A percentile compares a stretch with the other conserved stretches of the same genome.
Evolutionary conservation across 2,329 filamentous ascomycete species (phyloP).

Genomic region (Sarocladium brachiariae): DNA sequence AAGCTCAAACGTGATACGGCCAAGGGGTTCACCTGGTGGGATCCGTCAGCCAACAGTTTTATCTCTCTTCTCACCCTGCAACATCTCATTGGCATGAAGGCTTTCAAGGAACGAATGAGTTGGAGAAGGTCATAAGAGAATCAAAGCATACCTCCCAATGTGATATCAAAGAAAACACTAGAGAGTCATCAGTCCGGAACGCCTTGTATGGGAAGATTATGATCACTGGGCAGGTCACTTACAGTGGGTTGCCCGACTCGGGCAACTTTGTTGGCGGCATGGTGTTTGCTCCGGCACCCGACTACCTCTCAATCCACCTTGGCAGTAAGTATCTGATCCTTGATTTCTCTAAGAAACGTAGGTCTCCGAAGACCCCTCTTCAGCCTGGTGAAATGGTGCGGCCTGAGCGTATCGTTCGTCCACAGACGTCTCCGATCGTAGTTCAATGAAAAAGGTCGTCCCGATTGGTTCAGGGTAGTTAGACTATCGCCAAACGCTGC

Average conservation of each 20-base stretch:
- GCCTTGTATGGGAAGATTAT: background rate
- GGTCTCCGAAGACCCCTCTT: too few relatives aligned
- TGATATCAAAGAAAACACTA: constrained; percentile 70
- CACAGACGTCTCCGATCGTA: too few relatives aligned
- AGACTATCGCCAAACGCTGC: too few relatives aligned
- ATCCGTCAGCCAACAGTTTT: constrained; percentile 3
- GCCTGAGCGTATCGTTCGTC: too few relatives aligned
- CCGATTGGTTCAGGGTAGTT: too few relatives aligned
- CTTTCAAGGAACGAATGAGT: constrained; percentile 6
- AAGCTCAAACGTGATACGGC: constrained; percentile 83
- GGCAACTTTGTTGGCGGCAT: constrained; percentile 41
- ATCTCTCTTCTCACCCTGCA: too few relatives aligned
- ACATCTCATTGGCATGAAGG: too few relatives aligned
- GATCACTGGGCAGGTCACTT: constrained; percentile 18
- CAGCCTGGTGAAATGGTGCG: too few relatives aligned
- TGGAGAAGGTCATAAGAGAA: constrained; percentile 1
- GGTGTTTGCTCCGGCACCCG: too few relatives aligned
- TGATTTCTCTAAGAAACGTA: background rate
- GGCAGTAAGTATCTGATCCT: background rate
- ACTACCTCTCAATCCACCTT: too few relatives aligned
- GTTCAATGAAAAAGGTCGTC: too few relatives aligned
- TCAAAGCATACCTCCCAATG: constrained; percentile 59
- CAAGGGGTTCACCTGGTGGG: constrained; percentile 68
- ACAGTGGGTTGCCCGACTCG: constrained; percentile 41
- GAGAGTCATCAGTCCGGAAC: background rate